These are phyloP conservation scores for Morella rubra DNA, from an alignment of 306 rosid genomes.

Conservation along the genomic window DNA sequence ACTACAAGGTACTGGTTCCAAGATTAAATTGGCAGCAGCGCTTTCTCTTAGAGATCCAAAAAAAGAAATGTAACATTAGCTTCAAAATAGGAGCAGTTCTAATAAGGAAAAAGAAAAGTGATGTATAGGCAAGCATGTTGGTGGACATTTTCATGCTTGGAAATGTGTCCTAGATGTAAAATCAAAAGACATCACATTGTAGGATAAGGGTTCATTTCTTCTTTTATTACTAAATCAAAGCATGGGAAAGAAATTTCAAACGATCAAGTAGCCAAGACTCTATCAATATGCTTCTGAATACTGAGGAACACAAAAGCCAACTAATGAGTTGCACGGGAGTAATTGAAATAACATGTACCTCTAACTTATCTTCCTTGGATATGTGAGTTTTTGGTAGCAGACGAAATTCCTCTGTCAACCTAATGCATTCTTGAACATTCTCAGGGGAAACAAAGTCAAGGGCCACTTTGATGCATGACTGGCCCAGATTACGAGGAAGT, in stretches of 20 bases:
- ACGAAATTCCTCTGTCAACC: conserved; percentile 58
- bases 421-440: conserved; percentile 55
- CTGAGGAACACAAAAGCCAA: conserved; percentile 4
- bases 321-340: conserved; percentile 9
- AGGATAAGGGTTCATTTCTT: conserved; percentile 2
- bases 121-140: not conserved
- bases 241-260: not conserved
- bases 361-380: conserved; percentile 65
- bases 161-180: conserved; percentile 6
- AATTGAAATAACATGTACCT: conserved; percentile 40
- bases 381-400: conserved; percentile 54
- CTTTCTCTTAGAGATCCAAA: not conserved
- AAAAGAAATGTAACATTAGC: not conserved
- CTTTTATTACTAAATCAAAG: not conserved
- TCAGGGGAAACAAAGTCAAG: conserved; percentile 68
- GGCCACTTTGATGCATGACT: conserved; percentile 73
- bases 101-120: conserved; percentile 8
- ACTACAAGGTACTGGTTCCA: not conserved
- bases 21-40: not conserved
- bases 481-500: conserved; percentile 22
- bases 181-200: not conserved
- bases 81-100: not conserved
- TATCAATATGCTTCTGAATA: not conserved
- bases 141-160: conserved; percentile 5
- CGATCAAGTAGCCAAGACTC: conserved; percentile 7